Base-by-base conservation (phyloP, 163 green algal genomes). In the Scenedesmus sp. region DNA sequence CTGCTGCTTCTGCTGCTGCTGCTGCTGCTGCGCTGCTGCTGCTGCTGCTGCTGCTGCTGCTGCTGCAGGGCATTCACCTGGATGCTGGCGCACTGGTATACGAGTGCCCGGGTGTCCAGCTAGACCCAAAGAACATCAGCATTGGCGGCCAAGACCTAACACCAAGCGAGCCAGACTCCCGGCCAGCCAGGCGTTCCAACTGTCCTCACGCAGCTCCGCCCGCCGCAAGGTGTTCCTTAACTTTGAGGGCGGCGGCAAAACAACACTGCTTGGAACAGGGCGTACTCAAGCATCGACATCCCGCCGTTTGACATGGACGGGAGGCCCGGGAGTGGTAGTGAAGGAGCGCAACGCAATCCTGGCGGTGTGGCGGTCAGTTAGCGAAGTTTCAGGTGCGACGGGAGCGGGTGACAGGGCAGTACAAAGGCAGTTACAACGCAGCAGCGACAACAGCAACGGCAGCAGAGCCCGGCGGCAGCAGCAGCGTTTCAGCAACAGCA, bases 171-270 rank as follows among this genome's bases (percentile, higher is more conserved):
- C 68, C 72, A 18, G 68, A 84, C 49, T 70, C 85, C 20, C 84
- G 5, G 85, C 85, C 20, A 59, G 40, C 40, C 37, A 86, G 20
- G 87, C 87, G 0, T 91, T 91, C 72, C 49, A 87, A 22, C 87
- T 91, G 30, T 35, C n/a, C 78, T 87, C 73, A 1, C 87, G 87
- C 3, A 68, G 56, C 22, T 56, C 40, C 7, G 78, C 87, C 5
- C 33, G 9, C 13, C 40, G 43, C 40, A 81, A 81, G 22, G 37
- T 91, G n/a, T 53, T 56, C 15, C 78, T 91, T 0, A 78, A 91
- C n/a, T 91, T 91, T 33, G 65, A n/a, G 1, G 87, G 87, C n/a
- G 35, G 43, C 26, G 68, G 42, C 3, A 15, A 0, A 43, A 40
- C 7, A 37, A n/a, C 53, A 87, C 87, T 1, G 78, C 78, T 2